phyloP scores from a whole-genome alignment of 2,329 filamentous ascomycete genomes.

The Aspergillus japonicus region DNA sequence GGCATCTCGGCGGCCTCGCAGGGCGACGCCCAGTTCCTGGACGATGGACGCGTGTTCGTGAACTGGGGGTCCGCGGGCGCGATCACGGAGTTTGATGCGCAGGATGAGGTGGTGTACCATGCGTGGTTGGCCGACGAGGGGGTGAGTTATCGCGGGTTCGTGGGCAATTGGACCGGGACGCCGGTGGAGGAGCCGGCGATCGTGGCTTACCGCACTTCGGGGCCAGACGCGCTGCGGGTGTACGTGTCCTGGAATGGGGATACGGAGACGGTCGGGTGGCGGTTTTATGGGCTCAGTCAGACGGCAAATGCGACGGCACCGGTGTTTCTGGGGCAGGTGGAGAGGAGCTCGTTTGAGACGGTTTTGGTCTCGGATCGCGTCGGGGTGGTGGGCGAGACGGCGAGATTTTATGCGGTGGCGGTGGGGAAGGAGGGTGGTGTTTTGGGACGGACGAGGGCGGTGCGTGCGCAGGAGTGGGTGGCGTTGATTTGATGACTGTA shows the following conservation, averaged over 20 bases:
- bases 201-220: constrained; percentile 17
- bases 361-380: background rate
- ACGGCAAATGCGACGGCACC: background rate
- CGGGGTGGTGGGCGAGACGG: background rate
- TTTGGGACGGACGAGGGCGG: background rate
- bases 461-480: background rate
- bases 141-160: constrained; percentile 42
- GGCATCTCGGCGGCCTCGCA: constrained; percentile 52
- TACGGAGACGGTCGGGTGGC: constrained; percentile 50
- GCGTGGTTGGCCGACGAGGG: constrained; percentile 37
- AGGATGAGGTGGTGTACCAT: constrained; percentile 40
- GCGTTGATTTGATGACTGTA: background rate
- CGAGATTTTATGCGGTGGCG: background rate
- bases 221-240: constrained; percentile 21
- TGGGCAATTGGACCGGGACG: constrained; percentile 41
- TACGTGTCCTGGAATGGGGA: constrained; percentile 59
- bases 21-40: constrained; percentile 55
- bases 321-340: background rate
- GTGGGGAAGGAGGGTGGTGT: background rate
- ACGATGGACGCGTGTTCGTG: constrained; percentile 55
- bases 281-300: constrained; percentile 41
- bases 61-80: constrained; percentile 57
- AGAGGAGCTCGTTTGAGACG: background rate
- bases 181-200: constrained; percentile 39
- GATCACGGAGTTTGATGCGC: constrained; percentile 33